Conservation (phyloP, 345 rosid genomes). For the Boechera divaricarpa region DNA sequence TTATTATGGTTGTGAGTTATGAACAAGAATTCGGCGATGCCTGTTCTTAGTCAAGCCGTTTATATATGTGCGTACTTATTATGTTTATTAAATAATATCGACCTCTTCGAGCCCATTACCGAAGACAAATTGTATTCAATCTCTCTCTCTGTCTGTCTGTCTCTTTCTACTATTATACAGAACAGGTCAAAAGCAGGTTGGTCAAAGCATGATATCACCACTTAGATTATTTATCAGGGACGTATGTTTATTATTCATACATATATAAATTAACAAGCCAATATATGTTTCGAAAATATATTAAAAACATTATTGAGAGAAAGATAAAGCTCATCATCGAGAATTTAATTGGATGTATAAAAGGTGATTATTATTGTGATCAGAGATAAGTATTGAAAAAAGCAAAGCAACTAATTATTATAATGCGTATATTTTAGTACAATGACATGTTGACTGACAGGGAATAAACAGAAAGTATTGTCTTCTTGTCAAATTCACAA, state of each 20-base stretch:
- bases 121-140: slow-evolving; percentile 26
- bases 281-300: not conserved
- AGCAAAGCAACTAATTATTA: not conserved
- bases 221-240: not conserved
- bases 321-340: slow-evolving; percentile 15
- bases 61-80: slow-evolving; percentile 14
- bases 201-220: slow-evolving; percentile 40
- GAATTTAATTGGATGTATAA: slow-evolving; percentile 21
- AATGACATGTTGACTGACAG: slow-evolving; percentile 39
- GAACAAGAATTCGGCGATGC: slow-evolving; percentile 39
- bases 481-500: slow-evolving; percentile 27
- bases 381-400: not conserved
- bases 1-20: slow-evolving; percentile 23
- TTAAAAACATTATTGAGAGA: not conserved
- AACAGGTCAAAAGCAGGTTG: slow-evolving; percentile 31
- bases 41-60: slow-evolving; percentile 44
- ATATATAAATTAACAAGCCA: not conserved
- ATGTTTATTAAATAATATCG: slow-evolving; percentile 26
- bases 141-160: not conserved
- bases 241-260: slow-evolving; percentile 8
- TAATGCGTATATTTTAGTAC: not conserved
- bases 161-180: slow-evolving; percentile 6
- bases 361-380: slow-evolving; percentile 13
- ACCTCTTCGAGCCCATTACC: slow-evolving; percentile 48
- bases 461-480: slow-evolving; percentile 45